Evolutionary conservation across 108 stramenopile species (phyloP), one percentile per base, ranked within the genome.

Genomic region (Aureococcus anophagefferens): DNA sequence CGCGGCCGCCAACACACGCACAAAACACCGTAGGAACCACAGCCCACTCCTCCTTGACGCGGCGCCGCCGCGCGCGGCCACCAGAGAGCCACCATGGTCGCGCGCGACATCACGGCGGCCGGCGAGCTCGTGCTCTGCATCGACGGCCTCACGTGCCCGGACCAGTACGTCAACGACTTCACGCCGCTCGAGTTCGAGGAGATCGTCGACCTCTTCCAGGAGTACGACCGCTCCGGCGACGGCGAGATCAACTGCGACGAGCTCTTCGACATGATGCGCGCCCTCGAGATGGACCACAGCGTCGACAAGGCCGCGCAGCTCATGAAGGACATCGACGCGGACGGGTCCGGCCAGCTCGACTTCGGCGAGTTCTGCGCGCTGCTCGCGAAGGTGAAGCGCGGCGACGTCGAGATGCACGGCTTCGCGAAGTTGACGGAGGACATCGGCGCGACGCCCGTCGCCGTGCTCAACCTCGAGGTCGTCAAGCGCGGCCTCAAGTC

Each of bases 161-260:
- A 66, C 15, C 71, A 76, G 32, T 79, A 71, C 66, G 59, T 79
- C 37, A 70, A 78, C 40, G 73, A 74, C 4, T 78, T 81, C 68
- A 83, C 83, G 30, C 83, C 83, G 1, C 68, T 79, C 65, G 83
- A 83, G 62, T 83, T 83, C 76, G 83, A 83, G 64, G 83, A 83
- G 80, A 62, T 81, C 18, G 80, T 79, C 11, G 30, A 73, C 32
- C 62, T 63, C 46, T 34, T 80, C 25, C 46, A 66, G 44, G 40
- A 71, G n/a, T 68, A 72, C 35, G 80, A 80, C 31, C 74, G 64
- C 7, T 74, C 78, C 64, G 40, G 45, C n/a, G 75, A 65, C 45
- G 80, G 80, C 14, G 7, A 70, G 7, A 75, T 83, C 62, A 74
- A 81, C 28, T 36, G 46, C 25, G 51, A 69, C 34, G 77, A 78